These are phyloP conservation scores for Plasmodium vivax DNA, from an alignment of 169 alveolate species.

Conservation along the genomic window DNA sequence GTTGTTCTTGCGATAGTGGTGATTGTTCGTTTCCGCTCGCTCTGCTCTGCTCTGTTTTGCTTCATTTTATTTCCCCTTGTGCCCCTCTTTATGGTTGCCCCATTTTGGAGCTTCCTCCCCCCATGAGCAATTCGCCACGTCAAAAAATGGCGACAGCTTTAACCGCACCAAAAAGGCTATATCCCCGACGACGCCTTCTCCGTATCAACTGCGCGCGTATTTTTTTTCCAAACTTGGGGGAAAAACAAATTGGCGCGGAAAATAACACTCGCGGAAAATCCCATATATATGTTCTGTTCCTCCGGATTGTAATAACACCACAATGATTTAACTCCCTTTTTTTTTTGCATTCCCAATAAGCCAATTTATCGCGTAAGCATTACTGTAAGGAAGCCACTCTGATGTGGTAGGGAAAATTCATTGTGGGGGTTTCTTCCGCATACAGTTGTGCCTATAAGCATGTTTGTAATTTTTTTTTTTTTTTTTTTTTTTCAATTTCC, in stretches of 20 bases:
- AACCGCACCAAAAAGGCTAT: background rate
- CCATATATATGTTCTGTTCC: background rate
- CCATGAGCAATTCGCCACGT: background rate
- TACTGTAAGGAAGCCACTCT: background rate
- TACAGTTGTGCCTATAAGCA: background rate
- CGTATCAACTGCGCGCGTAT: background rate
- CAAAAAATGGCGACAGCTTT: background rate
- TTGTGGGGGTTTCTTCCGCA: background rate
- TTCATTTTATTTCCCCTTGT: background rate
- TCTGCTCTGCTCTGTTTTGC: background rate
- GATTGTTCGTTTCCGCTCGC: background rate
- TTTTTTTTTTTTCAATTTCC: background rate
- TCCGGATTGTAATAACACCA: background rate
- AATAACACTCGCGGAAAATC: background rate
- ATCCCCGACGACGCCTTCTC: background rate
- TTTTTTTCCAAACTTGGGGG: background rate
- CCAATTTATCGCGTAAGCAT: background rate
- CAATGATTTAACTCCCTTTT: background rate
- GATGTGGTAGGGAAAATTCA: background rate
- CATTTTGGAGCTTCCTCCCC: background rate
- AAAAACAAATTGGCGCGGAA: background rate
- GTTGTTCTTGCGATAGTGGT: background rate
- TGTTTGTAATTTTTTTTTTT: background rate
- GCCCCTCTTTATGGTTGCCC: background rate
- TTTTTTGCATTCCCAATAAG: background rate